These are phyloP conservation scores for Cercospora berteroae DNA, from an alignment of 2,329 filamentous ascomycete species.

Conservation along the genomic window DNA sequence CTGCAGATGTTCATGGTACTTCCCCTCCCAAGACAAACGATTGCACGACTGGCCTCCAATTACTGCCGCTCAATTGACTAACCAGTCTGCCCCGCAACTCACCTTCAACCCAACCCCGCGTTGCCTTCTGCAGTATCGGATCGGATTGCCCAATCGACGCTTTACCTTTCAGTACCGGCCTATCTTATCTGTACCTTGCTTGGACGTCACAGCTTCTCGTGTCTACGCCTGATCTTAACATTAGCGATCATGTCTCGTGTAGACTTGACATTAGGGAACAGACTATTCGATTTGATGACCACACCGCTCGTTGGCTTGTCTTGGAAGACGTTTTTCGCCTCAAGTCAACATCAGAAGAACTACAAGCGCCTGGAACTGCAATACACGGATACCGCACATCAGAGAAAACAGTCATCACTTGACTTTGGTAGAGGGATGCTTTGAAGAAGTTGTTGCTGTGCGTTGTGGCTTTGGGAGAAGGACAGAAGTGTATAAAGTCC, in stretches of 20 bases:
- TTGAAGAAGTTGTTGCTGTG: not conserved
- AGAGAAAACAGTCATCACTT: not conserved
- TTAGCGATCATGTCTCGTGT: not conserved
- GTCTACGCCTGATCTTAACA: slow-evolving; percentile 1
- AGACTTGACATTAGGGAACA: not conserved
- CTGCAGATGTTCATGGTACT: not conserved
- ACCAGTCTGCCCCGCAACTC: not conserved
- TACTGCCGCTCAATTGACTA: not conserved
- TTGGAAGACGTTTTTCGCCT: not conserved
- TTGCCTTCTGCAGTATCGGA: not conserved
- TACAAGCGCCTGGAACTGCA: slow-evolving; percentile 4
- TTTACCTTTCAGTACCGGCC: not conserved
- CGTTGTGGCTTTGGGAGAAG: not conserved
- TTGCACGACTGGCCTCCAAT: not conserved
- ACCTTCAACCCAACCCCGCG: not conserved
- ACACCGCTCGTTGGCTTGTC: not conserved
- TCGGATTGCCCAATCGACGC: slow-evolving; percentile 9
- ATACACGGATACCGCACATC: slow-evolving; percentile 1
- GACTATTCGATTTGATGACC: not conserved
- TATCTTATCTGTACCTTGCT: slow-evolving; percentile 5
- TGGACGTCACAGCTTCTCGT: slow-evolving; percentile 3
- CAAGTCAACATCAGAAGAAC: slow-evolving; percentile 1
- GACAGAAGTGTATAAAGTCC: not conserved
- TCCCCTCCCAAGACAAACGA: not conserved
- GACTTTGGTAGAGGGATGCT: not conserved